phyloP scores from a whole-genome alignment of 257 asterid species.

The Capsicum chinense region DNA sequence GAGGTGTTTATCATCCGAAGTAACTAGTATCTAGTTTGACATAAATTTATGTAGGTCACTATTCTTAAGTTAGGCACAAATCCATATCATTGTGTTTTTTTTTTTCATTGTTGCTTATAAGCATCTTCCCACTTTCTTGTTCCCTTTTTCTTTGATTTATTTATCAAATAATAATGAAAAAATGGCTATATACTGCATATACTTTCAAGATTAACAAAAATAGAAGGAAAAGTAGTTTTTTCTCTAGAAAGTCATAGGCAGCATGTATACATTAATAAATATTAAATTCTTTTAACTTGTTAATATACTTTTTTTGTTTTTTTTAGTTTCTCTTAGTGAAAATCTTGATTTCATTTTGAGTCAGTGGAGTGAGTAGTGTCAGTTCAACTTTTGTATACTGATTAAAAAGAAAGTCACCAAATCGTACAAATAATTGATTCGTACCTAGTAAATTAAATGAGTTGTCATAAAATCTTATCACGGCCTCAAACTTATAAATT shows the following conservation, averaged over 20 bases:
- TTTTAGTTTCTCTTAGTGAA: too few relatives aligned
- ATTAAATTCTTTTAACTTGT: too few relatives aligned
- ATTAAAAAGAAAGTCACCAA: not conserved
- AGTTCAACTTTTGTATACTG: too few relatives aligned
- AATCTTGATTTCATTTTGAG: too few relatives aligned
- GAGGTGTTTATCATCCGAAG: too few relatives aligned
- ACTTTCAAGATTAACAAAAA: not conserved
- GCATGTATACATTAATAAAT: too few relatives aligned
- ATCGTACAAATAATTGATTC: not conserved
- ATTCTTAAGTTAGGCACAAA: not conserved
- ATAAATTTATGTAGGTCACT: not conserved
- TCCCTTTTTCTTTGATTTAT: not conserved
- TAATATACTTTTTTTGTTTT: too few relatives aligned
- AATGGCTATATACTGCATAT: not conserved
- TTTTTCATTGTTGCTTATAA: not conserved
- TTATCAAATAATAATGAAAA: not conserved
- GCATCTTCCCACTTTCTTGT: not conserved
- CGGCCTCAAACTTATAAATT: not conserved
- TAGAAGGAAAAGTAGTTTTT: not conserved
- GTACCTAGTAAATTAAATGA: not conserved
- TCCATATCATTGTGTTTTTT: not conserved
- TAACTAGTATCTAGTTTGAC: not conserved
- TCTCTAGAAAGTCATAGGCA: too few relatives aligned
- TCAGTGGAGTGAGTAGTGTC: too few relatives aligned
- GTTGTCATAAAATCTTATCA: not conserved